Percentiles rank a stretch among this genome's conserved stretches.
These are phyloP conservation scores for Isatis lusitanica DNA, from an alignment of 441 rosid species.

Conservation along the genomic window DNA sequence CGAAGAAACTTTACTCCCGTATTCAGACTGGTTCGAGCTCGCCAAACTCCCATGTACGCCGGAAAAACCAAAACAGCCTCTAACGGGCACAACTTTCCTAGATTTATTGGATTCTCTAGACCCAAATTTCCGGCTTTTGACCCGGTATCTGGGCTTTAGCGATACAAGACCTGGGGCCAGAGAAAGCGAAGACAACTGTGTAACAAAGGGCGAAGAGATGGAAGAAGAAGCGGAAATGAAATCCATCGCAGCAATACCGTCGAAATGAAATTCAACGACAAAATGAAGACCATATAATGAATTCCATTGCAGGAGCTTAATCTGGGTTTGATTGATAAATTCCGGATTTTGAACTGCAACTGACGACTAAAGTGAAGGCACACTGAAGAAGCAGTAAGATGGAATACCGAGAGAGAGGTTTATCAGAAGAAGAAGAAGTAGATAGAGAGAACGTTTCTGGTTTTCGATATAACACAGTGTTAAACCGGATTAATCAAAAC, in stretches of 20 bases:
- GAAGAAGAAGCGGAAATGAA: constrained; percentile 44
- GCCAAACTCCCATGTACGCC: constrained; percentile 29
- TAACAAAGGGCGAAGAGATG: constrained; percentile 33
- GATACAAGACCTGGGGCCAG: constrained; percentile 21
- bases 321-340: neutral
- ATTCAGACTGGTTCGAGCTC: constrained; percentile 32
- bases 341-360: constrained; percentile 1
- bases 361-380: constrained; percentile 10
- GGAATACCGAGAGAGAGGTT: constrained; percentile 25
- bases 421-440: constrained; percentile 13
- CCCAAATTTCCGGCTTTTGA: constrained; percentile 35
- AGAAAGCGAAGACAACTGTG: constrained; percentile 41
- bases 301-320: constrained; percentile 16
- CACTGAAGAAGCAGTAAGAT: neutral
- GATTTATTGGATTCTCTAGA: constrained; percentile 13
- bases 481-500: constrained; percentile 1
- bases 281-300: neutral
- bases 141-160: constrained; percentile 35
- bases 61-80: constrained; percentile 32
- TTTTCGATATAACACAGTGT: neutral
- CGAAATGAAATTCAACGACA: constrained; percentile 11
- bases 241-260: constrained; percentile 46
- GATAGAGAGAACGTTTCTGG: constrained; percentile 28
- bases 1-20: constrained; percentile 9
- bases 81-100: constrained; percentile 25